Evolutionary conservation across 208 protist species (phyloP), one percentile per base, ranked within the genome.

Genomic region (Porcisia hertigi): DNA sequence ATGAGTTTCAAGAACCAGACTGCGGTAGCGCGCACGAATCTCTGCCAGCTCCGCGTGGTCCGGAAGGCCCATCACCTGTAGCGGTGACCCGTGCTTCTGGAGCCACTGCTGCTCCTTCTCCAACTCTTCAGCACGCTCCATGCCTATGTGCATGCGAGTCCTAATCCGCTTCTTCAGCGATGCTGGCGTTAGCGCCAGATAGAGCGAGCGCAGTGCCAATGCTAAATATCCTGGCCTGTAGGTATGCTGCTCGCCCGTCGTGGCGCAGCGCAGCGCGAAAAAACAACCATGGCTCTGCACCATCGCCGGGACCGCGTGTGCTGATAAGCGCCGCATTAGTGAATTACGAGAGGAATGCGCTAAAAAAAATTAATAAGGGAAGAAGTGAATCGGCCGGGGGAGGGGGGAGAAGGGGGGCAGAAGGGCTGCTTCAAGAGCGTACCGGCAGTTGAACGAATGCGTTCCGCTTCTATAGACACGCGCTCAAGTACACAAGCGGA

Each of bases 31-130:
- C 20, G 88, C 82, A 9, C 92, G 89, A 4, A 96, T 81, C 45
- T 96, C 89, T 8, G 66, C 55, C 6, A 96, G 65, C 58, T 92
- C 87, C 1, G 92, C 89, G 74, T 96, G 88, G 70, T 94, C 89
- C 1, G 92, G 92, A 20, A 96, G 85, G n/a, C 92, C 92, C 87
- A 96, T 86, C 30, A 96, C 86, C 3, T 74, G 79, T 58, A 96
- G 84, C 7, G 92, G 92, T 0, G 92, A 96, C 53, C 90, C 92
- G 75, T 96, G 92, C 71, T 71, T 82, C 75, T 77, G 60, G 11
- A 96, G 77, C 90, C 92, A 96, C 77, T 87, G 77, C 80, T 92
- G 86, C 69, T 96, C 84, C 69, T 71, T 71, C 80, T 96, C 89
- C 53, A 96, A 41, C 59, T 66, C 65, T 43, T 88, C 88, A 1